Conservation (phyloP, 768 basidiomycete species). For the Mycena kentingensis region DNA sequence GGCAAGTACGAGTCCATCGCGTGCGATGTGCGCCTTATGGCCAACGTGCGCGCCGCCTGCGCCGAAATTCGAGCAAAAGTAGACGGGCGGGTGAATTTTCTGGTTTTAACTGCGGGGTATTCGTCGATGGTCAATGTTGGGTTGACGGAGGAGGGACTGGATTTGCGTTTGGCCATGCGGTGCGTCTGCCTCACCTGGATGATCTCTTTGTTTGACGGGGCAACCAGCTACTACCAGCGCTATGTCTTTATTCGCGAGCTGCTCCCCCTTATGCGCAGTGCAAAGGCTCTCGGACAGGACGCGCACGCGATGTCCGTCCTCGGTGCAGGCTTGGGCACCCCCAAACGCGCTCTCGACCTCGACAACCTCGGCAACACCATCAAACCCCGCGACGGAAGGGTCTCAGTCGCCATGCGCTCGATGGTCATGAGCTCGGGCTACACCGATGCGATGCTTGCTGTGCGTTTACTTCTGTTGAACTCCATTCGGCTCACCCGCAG, state of each 20-base stretch:
- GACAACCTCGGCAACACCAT: constrained; percentile 28
- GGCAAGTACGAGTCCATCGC: constrained; percentile 34
- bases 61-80: constrained; percentile 28
- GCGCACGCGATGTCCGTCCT: constrained; percentile 37
- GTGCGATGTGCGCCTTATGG: constrained; percentile 38
- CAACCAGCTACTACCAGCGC: constrained; percentile 31
- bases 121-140: constrained; percentile 29
- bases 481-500: not conserved
- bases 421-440: constrained; percentile 16
- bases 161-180: constrained; percentile 33
- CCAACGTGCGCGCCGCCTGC: constrained; percentile 31
- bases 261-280: constrained; percentile 31
- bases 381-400: constrained; percentile 21
- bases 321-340: constrained; percentile 24
- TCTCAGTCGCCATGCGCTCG: constrained; percentile 17
- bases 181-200: not conserved
- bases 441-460: constrained; percentile 36
- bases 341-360: constrained; percentile 32
- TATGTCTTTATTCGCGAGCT: constrained; percentile 37
- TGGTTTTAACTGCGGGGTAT: constrained; percentile 31
- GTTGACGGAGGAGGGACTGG: constrained; percentile 38
- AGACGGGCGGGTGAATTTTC: constrained; percentile 35
- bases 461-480: constrained; percentile 7
- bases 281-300: constrained; percentile 36
- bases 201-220: not conserved